Base-by-base conservation (phyloP, 1,139 yeast species). In the Saccharomyces hybrid region DNA sequence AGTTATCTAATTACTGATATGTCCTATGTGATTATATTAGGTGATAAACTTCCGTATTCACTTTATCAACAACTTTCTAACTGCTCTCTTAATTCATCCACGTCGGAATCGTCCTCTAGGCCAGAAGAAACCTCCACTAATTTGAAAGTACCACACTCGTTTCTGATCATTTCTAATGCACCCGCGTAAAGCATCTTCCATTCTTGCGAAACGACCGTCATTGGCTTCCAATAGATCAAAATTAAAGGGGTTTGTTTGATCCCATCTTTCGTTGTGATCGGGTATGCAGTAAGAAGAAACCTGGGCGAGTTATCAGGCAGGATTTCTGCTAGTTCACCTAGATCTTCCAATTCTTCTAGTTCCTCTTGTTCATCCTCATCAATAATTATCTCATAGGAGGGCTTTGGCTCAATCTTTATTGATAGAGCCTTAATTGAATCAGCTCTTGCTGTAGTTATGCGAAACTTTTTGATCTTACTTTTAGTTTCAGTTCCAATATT, bases 131-230 rank as follows among this genome's bases (percentile, higher is more conserved):
- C 68, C 48, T 70, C 72, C n/a, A 70, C 58, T 16, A 65, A 57
- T 53, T 64, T 69, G 49, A 64, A 66, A 21, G 70, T 65, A 12
- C 93, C 91, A 16, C 95, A 88, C 64, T 84, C 84, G 54, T 80
- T 84, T 67, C 93, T 78, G 58, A 90, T 79, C 62, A 84, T 73
- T 66, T 90, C 96, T 28, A 88, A 80, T 0, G 96, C 95, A 2
- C 95, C 96, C 1, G 96, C 97, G 64, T 88, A 90, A 51, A 88
- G 73, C 96, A 90, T 90, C 67, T 86, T 81, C 66, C 80, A 75
- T 54, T 84, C 88, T 67, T 84, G 93, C 16, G 87, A 85, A 1
- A 69, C 72, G 19, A 90, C 78, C 0, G 96, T 88, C 27, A 84
- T 85, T 2, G 97, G 97, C 56, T 88, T 79, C 84, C 93, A 90